These are phyloP conservation scores for Phytophthora podocarpi DNA, from an alignment of 352 stramenopile species.

Conservation along the genomic window DNA sequence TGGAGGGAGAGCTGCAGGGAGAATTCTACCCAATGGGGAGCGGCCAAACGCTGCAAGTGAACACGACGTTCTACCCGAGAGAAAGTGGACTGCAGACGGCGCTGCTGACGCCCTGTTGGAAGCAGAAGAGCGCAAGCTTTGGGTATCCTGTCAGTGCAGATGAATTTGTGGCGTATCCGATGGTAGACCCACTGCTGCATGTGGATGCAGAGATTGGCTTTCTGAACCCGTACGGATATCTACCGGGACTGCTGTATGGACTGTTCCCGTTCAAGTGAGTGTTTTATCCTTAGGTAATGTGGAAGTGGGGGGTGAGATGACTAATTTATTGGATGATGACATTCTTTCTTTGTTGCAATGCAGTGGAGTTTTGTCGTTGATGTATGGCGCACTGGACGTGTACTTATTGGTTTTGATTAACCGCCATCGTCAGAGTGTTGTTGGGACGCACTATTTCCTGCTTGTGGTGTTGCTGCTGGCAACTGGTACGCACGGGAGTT, in stretches of 20 bases:
- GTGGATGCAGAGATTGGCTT: slow-evolving; percentile 74
- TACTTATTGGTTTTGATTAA: slow-evolving; percentile 75
- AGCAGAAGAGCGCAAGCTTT: slow-evolving; percentile 81
- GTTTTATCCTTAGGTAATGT: not conserved
- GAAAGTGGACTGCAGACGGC: slow-evolving; percentile 66
- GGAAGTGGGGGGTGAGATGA: not conserved
- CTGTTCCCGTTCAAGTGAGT: slow-evolving; percentile 87
- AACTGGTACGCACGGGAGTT: slow-evolving; percentile 54
- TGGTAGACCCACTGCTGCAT: slow-evolving; percentile 69
- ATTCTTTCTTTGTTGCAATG: slow-evolving; percentile 11
- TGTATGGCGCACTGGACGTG: slow-evolving; percentile 76
- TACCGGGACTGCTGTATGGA: slow-evolving; percentile 80
- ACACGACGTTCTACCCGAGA: slow-evolving; percentile 54
- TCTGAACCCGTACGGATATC: slow-evolving; percentile 82
- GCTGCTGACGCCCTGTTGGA: slow-evolving; percentile 78
- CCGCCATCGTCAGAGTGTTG: slow-evolving; percentile 68
- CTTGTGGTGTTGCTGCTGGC: slow-evolving; percentile 78
- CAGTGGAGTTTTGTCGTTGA: slow-evolving; percentile 69
- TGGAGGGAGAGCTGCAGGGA: slow-evolving; percentile 52
- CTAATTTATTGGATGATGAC: slow-evolving; percentile 18
- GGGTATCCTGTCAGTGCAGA: slow-evolving; percentile 79
- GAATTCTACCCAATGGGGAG: slow-evolving; percentile 57
- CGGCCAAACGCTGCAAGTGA: slow-evolving; percentile 47
- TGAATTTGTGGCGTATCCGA: slow-evolving; percentile 72
- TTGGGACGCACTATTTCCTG: slow-evolving; percentile 87